These are phyloP conservation scores for Aspergillus funiculosus DNA, from an alignment of 495 filamentous ascomycete genomes.

Conservation along the genomic window DNA sequence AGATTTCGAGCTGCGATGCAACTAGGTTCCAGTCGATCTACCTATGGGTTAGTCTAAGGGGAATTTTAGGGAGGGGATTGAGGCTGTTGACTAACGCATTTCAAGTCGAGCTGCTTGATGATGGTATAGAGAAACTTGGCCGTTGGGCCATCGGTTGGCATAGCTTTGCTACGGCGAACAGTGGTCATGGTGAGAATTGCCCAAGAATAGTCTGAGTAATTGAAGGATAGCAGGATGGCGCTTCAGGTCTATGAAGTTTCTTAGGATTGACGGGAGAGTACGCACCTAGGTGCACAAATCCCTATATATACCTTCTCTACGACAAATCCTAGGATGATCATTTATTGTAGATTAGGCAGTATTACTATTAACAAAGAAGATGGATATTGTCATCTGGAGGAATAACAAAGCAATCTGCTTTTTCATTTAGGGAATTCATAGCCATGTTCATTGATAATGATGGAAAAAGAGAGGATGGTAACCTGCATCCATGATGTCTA, in stretches of 20 bases:
- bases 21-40: conserved; percentile 73
- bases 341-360: too few species aligned
- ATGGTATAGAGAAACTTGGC: conserved; percentile 67
- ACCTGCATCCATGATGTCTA: too few species aligned
- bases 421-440: too few species aligned
- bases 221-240: neutral
- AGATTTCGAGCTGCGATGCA: conserved; percentile 56
- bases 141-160: conserved; percentile 44
- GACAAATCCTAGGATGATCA: too few species aligned
- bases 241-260: neutral
- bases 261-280: neutral
- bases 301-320: conserved; percentile 5
- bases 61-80: neutral
- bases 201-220: neutral
- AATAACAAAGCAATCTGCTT: too few species aligned
- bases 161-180: conserved; percentile 36
- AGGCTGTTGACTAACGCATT: conserved; percentile 50
- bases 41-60: neutral
- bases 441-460: too few species aligned
- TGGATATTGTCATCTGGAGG: too few species aligned
- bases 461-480: too few species aligned
- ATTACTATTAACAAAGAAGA: too few species aligned
- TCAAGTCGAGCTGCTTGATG: conserved; percentile 67
- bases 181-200: conserved; percentile 16
- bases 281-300: conserved; percentile 1